phyloP scores from a whole-genome alignment of 2,329 filamentous ascomycete genomes.

The Mycogone perniciosa region DNA sequence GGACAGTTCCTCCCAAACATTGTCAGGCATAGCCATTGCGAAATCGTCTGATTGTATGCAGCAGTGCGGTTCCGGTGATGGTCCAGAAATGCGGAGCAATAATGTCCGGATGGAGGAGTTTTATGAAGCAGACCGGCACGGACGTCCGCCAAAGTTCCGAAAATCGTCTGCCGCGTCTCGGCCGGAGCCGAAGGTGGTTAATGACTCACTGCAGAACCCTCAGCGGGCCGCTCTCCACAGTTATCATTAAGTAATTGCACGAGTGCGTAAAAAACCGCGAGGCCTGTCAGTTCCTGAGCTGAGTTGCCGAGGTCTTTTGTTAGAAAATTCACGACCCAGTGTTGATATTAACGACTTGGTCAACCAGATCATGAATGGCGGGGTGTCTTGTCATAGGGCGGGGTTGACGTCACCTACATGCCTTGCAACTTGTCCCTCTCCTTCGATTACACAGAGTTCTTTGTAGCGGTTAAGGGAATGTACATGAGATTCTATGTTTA shows the following conservation, averaged over 20 bases:
- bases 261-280: background rate
- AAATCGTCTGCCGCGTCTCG: conserved; percentile 1
- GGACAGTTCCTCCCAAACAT: conserved; percentile 54
- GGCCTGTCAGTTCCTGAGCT: background rate
- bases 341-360: background rate
- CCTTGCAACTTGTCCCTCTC: no score
- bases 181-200: conserved; percentile 6
- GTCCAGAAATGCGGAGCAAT: conserved; percentile 2
- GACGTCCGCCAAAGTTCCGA: background rate
- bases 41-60: background rate
- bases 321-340: conserved; percentile 6
- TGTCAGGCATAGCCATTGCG: conserved; percentile 40
- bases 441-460: no score
- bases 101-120: background rate
- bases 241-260: background rate
- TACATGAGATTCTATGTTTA: no score
- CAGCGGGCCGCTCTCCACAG: no score
- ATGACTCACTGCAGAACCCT: no score
- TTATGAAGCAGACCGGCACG: conserved; percentile 7
- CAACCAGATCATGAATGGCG: no score
- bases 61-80: background rate
- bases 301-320: background rate
- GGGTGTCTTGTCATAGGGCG: no score
- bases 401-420: no score
- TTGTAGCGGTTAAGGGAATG: no score